Evolutionary conservation across 371 early-diverging fungal species (phyloP).

Genomic region (Funneliformis caledonium): DNA sequence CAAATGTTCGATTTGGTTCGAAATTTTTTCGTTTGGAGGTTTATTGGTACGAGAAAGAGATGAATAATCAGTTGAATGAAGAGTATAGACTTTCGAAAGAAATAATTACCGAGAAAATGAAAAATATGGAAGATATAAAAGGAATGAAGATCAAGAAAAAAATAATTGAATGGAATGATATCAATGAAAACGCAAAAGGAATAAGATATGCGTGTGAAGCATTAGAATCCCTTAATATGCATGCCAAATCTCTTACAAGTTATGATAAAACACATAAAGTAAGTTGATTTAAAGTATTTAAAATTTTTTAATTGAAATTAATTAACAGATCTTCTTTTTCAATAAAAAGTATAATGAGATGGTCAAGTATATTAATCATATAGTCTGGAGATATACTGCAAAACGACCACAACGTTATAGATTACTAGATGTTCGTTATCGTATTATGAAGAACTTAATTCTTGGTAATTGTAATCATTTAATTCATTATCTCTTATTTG

Average conservation of each 20-base stretch:
- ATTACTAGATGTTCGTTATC: neutral
- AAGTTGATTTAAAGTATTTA: too few relatives aligned
- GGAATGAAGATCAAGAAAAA: neutral
- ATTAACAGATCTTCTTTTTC: too few relatives aligned
- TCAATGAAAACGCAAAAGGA: neutral
- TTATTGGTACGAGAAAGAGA: neutral
- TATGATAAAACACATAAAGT: neutral
- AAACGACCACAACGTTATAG: neutral
- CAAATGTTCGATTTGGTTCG: neutral
- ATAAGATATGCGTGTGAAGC: neutral
- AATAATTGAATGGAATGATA: neutral
- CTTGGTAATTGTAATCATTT: neutral
- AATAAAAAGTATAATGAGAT: neutral
- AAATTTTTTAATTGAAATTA: too few relatives aligned
- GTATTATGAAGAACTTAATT: neutral
- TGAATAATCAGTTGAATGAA: too few relatives aligned
- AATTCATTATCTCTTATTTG: neutral
- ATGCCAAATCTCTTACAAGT: neutral
- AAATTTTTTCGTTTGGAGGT: neutral
- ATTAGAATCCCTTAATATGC: neutral
- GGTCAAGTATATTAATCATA: neutral
- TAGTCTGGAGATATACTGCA: neutral
- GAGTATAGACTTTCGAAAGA: too few relatives aligned
- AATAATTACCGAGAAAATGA: too few relatives aligned
- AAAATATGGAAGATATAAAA: neutral